These are phyloP conservation scores for Candida qinlingensis DNA, from an alignment of 805 yeast species.

Conservation along the genomic window DNA sequence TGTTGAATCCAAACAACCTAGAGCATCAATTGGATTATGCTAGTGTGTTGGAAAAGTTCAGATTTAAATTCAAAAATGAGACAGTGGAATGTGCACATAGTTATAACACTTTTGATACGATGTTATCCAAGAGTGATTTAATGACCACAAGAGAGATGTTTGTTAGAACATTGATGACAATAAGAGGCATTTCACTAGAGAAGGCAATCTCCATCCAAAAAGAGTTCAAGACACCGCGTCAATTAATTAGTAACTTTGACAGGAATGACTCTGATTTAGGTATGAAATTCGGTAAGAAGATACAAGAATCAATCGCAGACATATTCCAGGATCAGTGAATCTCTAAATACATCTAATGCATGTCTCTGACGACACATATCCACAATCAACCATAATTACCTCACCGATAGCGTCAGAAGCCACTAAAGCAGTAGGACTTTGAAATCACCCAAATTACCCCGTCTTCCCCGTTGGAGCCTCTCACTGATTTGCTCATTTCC, in stretches of 20 bases:
- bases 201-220: slow-evolving; percentile 77
- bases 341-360: neutral
- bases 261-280: slow-evolving; percentile 16
- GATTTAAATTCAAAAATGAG: slow-evolving; percentile 36
- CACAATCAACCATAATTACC: neutral
- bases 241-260: slow-evolving; percentile 46
- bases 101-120: slow-evolving; percentile 53
- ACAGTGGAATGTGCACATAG: slow-evolving; percentile 38
- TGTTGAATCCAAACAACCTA: slow-evolving; percentile 46
- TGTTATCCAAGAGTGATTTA: slow-evolving; percentile 64
- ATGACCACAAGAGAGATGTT: slow-evolving; percentile 73
- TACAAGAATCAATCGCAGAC: slow-evolving; percentile 18
- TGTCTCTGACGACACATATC: neutral
- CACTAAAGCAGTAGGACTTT: neutral
- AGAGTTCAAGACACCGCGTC: slow-evolving; percentile 63
- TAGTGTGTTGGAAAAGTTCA: slow-evolving; percentile 35
- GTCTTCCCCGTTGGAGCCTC: too few relatives aligned
- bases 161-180: slow-evolving; percentile 69
- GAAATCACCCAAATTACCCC: too few relatives aligned
- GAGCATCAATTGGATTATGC: slow-evolving; percentile 47
- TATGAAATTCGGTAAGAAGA: slow-evolving; percentile 28
- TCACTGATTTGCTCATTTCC: too few relatives aligned
- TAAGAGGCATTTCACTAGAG: slow-evolving; percentile 77
- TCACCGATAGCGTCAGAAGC: neutral
- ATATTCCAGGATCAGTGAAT: slow-evolving; percentile 4